Percentiles rank a stretch among this genome's conserved stretches.
Evolutionary conservation across 2,329 filamentous ascomycete species (phyloP).

Genomic region (Curvularia sp.): DNA sequence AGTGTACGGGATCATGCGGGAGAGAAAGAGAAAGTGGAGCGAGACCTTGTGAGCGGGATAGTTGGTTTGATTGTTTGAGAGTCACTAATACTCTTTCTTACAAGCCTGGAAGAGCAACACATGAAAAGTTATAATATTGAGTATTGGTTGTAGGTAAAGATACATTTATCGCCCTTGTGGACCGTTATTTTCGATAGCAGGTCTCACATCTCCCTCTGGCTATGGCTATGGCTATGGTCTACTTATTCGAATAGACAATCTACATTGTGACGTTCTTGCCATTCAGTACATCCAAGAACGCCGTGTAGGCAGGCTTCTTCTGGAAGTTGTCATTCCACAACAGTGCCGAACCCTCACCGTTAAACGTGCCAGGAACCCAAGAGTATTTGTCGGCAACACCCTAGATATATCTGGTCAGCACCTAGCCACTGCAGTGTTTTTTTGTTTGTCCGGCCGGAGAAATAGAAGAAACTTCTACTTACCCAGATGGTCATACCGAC

Average conservation of each 20-base stretch:
- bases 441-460: too few species aligned
- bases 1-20: not conserved
- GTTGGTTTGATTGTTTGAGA: not conserved
- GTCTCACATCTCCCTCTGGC: not conserved
- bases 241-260: not conserved
- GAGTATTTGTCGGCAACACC: conserved; percentile 45
- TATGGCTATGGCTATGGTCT: not conserved
- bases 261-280: conserved; percentile 16
- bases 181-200: not conserved
- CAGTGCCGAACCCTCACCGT: conserved; percentile 45
- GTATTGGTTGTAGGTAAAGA: not conserved
- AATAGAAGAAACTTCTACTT: conserved; percentile 5
- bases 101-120: not conserved
- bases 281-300: conserved; percentile 35
- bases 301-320: conserved; percentile 45
- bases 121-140: not conserved
- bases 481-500: conserved; percentile 57
- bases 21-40: not conserved
- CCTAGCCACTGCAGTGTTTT: not conserved
- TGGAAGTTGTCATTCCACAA: conserved; percentile 42
- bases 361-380: conserved; percentile 49
- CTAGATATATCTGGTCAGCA: conserved; percentile 20
- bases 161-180: not conserved
- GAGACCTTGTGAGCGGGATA: not conserved
- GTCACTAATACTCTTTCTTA: not conserved